These are phyloP conservation scores for Penicillium sp. DNA, from an alignment of 2,329 filamentous ascomycete genomes.

Conservation along the genomic window DNA sequence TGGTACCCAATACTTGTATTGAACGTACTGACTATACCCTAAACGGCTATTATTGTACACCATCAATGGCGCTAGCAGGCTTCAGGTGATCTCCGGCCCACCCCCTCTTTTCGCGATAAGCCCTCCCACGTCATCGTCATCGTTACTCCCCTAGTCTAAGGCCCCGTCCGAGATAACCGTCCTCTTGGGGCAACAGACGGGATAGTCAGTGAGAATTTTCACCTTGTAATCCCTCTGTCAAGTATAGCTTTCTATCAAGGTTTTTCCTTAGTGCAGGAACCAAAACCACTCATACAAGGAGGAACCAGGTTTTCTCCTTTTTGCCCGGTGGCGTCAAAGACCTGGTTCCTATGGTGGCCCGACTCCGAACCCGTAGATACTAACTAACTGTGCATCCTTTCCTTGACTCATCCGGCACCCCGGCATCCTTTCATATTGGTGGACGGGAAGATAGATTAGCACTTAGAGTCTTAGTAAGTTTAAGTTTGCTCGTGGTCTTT, in stretches of 20 bases:
- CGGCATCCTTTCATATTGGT: conserved; percentile 14
- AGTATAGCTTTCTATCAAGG: conserved; percentile 5
- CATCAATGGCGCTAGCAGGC: conserved; percentile 22
- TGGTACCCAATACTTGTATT: conserved; percentile 1
- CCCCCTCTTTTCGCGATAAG: conserved; percentile 39
- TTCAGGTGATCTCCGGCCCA: conserved; percentile 24
- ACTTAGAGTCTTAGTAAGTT: not conserved
- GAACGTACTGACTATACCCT: not conserved
- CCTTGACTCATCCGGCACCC: conserved; percentile 36
- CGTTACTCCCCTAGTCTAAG: not conserved
- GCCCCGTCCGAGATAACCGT: not conserved
- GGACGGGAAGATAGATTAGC: not conserved
- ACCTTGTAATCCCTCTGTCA: not conserved
- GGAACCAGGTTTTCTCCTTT: not conserved
- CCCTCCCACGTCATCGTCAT: conserved; percentile 31
- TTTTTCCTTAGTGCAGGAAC: conserved; percentile 15
- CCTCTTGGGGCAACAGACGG: not conserved
- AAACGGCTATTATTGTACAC: not conserved
- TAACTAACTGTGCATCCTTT: conserved; percentile 13
- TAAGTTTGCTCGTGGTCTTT: conserved; percentile 3
- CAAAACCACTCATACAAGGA: not conserved
- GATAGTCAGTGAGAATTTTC: not conserved
- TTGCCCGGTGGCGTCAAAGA: conserved; percentile 28
- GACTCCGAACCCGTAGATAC: not conserved
- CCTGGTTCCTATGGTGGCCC: conserved; percentile 18